Evolutionary conservation across 768 basidiomycete genomes (phyloP).

Genomic region (Boletus vermiculosoides): DNA sequence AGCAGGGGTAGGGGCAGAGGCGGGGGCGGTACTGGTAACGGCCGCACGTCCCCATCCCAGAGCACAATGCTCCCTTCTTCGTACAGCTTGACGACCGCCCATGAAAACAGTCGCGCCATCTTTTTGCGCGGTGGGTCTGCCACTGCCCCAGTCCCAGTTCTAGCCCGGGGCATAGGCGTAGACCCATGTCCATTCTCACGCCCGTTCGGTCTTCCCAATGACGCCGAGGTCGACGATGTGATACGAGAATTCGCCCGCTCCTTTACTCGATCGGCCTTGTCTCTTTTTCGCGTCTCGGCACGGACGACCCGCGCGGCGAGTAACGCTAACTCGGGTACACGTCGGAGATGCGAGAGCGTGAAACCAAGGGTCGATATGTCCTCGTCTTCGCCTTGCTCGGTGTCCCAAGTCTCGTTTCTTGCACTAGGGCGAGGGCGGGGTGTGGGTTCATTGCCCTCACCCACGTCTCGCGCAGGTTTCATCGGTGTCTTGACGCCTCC

Average conservation of each 20-base stretch:
- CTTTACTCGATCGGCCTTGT: constrained; percentile 46
- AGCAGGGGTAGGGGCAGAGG: background rate
- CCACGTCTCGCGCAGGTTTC: constrained; percentile 26
- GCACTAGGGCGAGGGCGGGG: background rate
- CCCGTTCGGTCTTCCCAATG: background rate
- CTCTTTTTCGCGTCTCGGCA: constrained; percentile 56
- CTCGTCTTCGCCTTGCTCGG: background rate
- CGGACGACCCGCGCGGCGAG: constrained; percentile 65
- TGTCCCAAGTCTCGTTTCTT: background rate
- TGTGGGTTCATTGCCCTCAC: constrained; percentile 9
- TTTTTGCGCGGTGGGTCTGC: constrained; percentile 37
- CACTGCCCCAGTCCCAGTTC: background rate
- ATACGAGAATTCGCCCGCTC: constrained; percentile 7
- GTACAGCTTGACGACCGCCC: constrained; percentile 61
- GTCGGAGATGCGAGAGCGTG: constrained; percentile 71
- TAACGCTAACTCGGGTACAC: constrained; percentile 68
- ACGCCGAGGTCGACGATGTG: background rate
- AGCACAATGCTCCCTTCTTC: constrained; percentile 73
- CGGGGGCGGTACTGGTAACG: constrained; percentile 27
- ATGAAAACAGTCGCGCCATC: constrained; percentile 67
- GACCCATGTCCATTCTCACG: background rate
- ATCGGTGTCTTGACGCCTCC: constrained; percentile 29
- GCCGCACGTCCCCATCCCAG: constrained; percentile 63
- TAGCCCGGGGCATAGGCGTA: background rate
- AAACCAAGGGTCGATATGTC: constrained; percentile 43